Conservation (phyloP, 2,329 filamentous ascomycete genomes). For the Metarhizium brunneum region DNA sequence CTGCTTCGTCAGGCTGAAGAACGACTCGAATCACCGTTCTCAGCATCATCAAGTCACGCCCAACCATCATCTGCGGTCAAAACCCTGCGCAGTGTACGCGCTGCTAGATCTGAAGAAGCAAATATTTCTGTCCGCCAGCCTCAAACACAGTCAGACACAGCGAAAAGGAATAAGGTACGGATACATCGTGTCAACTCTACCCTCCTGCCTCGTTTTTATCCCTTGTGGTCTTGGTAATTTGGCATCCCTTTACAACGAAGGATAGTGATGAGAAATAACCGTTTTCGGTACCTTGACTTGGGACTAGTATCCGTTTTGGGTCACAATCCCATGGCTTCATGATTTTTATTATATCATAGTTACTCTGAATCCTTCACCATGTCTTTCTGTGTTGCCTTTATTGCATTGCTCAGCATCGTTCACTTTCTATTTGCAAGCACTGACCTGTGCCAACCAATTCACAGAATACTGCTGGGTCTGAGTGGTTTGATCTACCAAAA, state of each 20-base stretch:
- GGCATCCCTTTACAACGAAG: not conserved
- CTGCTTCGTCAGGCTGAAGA: slow-evolving; percentile 11
- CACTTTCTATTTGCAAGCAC: not conserved
- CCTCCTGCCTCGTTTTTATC: not conserved
- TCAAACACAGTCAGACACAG: not conserved
- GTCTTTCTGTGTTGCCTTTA: not conserved
- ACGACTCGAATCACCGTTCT: slow-evolving; percentile 2
- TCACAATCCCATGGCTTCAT: slow-evolving; percentile 48
- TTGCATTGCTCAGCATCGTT: not conserved
- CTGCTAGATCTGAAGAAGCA: not conserved
- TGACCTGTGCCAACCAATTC: not conserved
- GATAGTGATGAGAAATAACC: slow-evolving; percentile 32
- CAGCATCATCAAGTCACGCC: not conserved
- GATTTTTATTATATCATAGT: slow-evolving; percentile 55
- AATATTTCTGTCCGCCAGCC: not conserved
- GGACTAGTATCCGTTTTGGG: slow-evolving; percentile 31
- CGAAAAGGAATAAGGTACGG: not conserved
- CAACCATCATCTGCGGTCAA: not conserved
- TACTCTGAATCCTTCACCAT: slow-evolving; percentile 50
- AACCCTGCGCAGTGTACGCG: not conserved
- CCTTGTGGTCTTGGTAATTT: not conserved
- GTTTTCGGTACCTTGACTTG: slow-evolving; percentile 27
- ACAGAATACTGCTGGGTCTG: slow-evolving; percentile 57
- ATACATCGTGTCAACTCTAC: not conserved
- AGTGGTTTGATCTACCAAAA: slow-evolving; percentile 83